phyloP scores from a whole-genome alignment of 345 rosid species.

The Populus davidiana region DNA sequence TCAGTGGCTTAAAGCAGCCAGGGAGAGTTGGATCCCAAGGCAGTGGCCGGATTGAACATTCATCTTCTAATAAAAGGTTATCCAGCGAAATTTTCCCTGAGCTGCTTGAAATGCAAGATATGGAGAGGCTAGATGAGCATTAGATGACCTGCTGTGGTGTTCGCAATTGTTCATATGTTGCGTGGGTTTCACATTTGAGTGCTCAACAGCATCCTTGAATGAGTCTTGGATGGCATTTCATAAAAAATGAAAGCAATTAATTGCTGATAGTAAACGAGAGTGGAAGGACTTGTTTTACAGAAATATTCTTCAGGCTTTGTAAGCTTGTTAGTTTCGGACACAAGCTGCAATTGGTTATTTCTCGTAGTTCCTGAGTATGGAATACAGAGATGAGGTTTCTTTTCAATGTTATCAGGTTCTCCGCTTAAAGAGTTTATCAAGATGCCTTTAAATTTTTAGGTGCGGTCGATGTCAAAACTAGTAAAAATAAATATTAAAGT shows the following conservation, averaged over 20 bases:
- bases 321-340: slow-evolving; percentile 13
- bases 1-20: slow-evolving; percentile 55
- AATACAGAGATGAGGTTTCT: neutral
- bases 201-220: neutral
- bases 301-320: slow-evolving; percentile 2
- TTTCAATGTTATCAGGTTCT: neutral
- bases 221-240: neutral
- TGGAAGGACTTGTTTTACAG: neutral
- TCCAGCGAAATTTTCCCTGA: slow-evolving; percentile 87
- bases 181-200: neutral
- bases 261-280: neutral
- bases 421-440: neutral
- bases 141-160: slow-evolving; percentile 19
- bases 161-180: neutral
- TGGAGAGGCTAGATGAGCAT: slow-evolving; percentile 44
- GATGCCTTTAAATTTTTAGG: too few relatives aligned
- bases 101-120: slow-evolving; percentile 52
- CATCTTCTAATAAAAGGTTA: slow-evolving; percentile 68
- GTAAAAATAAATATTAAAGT: too few relatives aligned
- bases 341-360: slow-evolving; percentile 18
- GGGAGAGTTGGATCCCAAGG: slow-evolving; percentile 53
- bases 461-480: too few relatives aligned
- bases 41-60: slow-evolving; percentile 47
- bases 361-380: slow-evolving; percentile 7
- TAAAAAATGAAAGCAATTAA: neutral